phyloP scores from a whole-genome alignment of 768 basidiomycete species.

The Lactifluus volemus region DNA sequence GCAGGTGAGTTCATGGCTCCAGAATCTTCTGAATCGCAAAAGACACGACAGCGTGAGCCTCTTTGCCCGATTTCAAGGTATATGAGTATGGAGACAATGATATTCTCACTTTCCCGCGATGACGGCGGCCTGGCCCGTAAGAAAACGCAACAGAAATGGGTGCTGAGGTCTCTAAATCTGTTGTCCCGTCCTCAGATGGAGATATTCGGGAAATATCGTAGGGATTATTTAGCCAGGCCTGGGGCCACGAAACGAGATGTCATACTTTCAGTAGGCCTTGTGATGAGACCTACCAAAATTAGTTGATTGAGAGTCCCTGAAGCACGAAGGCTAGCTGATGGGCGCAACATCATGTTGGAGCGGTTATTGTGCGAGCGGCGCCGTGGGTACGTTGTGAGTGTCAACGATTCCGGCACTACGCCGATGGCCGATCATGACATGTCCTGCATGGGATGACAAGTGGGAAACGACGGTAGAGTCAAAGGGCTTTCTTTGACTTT shows the following conservation, averaged over 20 bases:
- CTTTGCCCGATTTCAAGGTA: neutral
- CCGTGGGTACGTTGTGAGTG: constrained; percentile 10
- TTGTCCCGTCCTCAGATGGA: constrained; percentile 4
- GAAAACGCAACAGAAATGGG: neutral
- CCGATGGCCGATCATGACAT: neutral
- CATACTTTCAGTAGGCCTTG: neutral
- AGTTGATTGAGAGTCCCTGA: neutral
- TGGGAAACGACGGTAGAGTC: neutral
- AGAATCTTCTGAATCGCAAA: neutral
- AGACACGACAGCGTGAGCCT: neutral
- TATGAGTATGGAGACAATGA: neutral
- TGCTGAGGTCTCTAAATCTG: neutral
- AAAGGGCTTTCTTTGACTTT: neutral
- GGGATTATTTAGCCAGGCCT: neutral
- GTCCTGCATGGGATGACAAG: neutral
- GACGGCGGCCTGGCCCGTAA: neutral
- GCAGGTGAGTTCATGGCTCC: neutral
- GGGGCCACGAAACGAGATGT: constrained; percentile 7
- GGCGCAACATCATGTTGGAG: constrained; percentile 13
- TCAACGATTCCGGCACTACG: neutral
- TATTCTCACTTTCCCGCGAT: neutral
- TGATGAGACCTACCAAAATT: constrained; percentile 6
- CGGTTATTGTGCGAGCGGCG: constrained; percentile 2
- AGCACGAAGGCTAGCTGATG: constrained; percentile 13
- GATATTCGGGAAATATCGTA: constrained; percentile 6